phyloP scores from a whole-genome alignment of 1,284 basidiomycete species.

The Rhodofomes roseus region DNA sequence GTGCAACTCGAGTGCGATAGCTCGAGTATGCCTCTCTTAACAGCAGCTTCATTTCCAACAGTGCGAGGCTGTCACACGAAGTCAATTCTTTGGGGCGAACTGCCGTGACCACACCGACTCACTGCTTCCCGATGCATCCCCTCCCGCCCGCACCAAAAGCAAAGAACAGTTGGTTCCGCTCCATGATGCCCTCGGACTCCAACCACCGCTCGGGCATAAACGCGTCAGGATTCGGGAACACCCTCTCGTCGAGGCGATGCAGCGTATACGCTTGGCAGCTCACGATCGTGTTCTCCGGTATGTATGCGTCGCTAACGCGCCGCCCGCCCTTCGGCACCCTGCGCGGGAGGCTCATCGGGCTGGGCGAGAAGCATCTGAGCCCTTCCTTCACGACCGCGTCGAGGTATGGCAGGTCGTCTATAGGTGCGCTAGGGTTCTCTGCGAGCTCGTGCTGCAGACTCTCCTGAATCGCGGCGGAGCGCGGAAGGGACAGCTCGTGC shows the following conservation, averaged over 20 bases:
- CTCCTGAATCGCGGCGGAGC: constrained; percentile 11
- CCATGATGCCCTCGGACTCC: constrained; percentile 56
- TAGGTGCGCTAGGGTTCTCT: constrained; percentile 5
- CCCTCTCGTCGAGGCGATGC: constrained; percentile 74
- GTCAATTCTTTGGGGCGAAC: not conserved
- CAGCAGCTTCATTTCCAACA: constrained; percentile 24
- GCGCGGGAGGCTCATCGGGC: constrained; percentile 89
- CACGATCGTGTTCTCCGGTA: constrained; percentile 87
- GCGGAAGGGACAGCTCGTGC: constrained; percentile 21
- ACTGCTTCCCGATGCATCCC: constrained; percentile 26
- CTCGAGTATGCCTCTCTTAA: constrained; percentile 19
- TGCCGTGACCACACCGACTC: constrained; percentile 2
- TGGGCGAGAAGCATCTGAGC: constrained; percentile 83
- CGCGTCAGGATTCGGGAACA: constrained; percentile 84
- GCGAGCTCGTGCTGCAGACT: constrained; percentile 19
- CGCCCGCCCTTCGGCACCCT: constrained; percentile 83
- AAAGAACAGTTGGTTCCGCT: constrained; percentile 24
- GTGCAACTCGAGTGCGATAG: constrained; percentile 17
- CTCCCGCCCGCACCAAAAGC: constrained; percentile 21
- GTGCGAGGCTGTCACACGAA: constrained; percentile 13
- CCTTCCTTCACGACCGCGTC: constrained; percentile 90
- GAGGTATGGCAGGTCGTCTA: constrained; percentile 91
- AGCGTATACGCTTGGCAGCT: constrained; percentile 94
- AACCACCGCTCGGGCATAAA: constrained; percentile 92
- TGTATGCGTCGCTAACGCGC: constrained; percentile 81